Percentiles rank a stretch among this genome's conserved stretches.
Conservation (phyloP, 306 rosid species). For the Calophaca sinica region DNA sequence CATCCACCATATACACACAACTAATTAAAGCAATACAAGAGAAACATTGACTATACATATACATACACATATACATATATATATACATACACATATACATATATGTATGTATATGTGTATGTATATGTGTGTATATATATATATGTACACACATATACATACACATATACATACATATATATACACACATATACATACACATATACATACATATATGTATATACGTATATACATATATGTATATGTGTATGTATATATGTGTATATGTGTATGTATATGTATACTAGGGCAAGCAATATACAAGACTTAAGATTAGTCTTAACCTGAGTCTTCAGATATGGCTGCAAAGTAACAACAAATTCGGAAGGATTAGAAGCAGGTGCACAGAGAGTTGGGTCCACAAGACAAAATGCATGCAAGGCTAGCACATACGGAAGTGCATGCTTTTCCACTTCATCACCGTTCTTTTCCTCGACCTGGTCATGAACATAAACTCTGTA, state of each 20-base stretch:
- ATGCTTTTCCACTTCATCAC: slow-evolving; percentile 69
- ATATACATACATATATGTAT: too few relatives aligned
- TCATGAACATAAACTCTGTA: slow-evolving; percentile 34
- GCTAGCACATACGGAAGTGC: slow-evolving; percentile 88
- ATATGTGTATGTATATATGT: too few relatives aligned
- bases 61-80: too few relatives aligned
- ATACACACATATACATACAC: too few relatives aligned
- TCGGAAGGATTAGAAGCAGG: slow-evolving; percentile 94
- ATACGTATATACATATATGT: too few relatives aligned
- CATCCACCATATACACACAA: slow-evolving; percentile 17
- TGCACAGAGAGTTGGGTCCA: slow-evolving; percentile 91
- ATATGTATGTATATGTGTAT: too few relatives aligned
- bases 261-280: too few relatives aligned
- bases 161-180: too few relatives aligned
- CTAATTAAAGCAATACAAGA: background rate
- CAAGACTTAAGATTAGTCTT: slow-evolving; percentile 30
- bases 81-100: too few relatives aligned
- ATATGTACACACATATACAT: too few relatives aligned
- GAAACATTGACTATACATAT: too few relatives aligned
- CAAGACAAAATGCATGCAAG: slow-evolving; percentile 95
- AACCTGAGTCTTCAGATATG: slow-evolving; percentile 96
- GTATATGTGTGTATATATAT: too few relatives aligned
- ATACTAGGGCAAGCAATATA: slow-evolving; percentile 31
- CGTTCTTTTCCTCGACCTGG: slow-evolving; percentile 90
- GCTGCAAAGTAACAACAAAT: slow-evolving; percentile 96